These are phyloP conservation scores for Kluyveromyces aestuarii DNA, from an alignment of 805 yeast genomes.

Conservation along the genomic window DNA sequence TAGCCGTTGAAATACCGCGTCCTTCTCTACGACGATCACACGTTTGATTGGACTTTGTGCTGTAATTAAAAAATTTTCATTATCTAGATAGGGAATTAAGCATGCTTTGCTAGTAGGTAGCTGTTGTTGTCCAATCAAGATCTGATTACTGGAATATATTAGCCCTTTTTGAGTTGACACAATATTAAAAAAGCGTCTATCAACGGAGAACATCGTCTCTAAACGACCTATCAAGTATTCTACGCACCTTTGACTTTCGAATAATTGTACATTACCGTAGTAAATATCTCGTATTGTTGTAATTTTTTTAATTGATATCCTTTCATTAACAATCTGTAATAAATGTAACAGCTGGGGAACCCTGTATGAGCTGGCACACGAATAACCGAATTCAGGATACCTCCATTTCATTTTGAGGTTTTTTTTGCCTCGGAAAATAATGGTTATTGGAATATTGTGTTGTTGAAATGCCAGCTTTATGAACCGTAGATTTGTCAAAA, in stretches of 20 bases:
- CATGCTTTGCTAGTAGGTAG: not conserved
- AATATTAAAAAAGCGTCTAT: conserved; percentile 36
- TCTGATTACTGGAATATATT: conserved; percentile 22
- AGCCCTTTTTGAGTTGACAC: conserved; percentile 58
- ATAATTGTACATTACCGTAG: conserved; percentile 52
- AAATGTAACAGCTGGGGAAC: conserved; percentile 6
- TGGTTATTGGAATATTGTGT: conserved; percentile 1
- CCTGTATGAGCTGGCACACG: not conserved
- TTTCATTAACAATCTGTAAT: conserved; percentile 6
- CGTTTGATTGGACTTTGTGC: not conserved
- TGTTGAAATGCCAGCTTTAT: conserved; percentile 1
- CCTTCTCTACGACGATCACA: conserved; percentile 44
- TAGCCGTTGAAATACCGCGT: conserved; percentile 37
- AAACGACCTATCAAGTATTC: conserved; percentile 34
- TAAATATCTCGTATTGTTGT: conserved; percentile 43
- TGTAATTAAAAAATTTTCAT: not conserved
- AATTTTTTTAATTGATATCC: conserved; percentile 5
- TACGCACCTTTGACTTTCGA: conserved; percentile 36
- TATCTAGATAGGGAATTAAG: conserved; percentile 35
- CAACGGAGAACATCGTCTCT: conserved; percentile 31
- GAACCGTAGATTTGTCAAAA: not conserved
- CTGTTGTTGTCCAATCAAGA: not conserved
- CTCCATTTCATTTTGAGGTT: not conserved
- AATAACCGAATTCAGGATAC: not conserved
- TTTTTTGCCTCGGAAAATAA: not conserved